A percentile compares a stretch with the other conserved stretches of the same genome.
Evolutionary conservation across 805 yeast genomes (phyloP).

Genomic region (Priceomyces carsonii): DNA sequence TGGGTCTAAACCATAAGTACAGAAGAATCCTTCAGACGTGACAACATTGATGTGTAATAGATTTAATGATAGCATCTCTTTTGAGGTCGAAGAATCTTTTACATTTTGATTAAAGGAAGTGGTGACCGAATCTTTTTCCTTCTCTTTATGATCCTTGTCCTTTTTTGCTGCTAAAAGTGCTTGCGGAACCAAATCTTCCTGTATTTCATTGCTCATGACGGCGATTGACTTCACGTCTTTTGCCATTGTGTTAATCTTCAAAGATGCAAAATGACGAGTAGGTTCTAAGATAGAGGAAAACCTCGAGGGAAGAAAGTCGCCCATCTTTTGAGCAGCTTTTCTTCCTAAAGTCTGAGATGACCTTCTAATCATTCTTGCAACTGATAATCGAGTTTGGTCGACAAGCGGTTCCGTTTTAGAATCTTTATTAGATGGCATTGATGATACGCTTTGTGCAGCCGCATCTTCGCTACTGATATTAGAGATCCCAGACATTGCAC

Average conservation of each 20-base stretch:
- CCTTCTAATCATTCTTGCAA: slow-evolving; percentile 72
- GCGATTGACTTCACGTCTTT: slow-evolving; percentile 45
- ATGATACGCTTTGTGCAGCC: not conserved
- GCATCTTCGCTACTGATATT: slow-evolving; percentile 23
- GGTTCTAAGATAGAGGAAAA: slow-evolving; percentile 86
- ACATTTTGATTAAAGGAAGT: slow-evolving; percentile 4
- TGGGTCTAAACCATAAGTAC: slow-evolving; percentile 78
- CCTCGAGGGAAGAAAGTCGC: slow-evolving; percentile 79
- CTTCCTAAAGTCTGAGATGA: slow-evolving; percentile 78
- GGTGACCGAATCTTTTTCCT: slow-evolving; percentile 8
- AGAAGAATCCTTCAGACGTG: slow-evolving; percentile 78
- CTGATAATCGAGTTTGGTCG: slow-evolving; percentile 68
- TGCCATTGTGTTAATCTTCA: slow-evolving; percentile 56
- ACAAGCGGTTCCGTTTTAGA: slow-evolving; percentile 59
- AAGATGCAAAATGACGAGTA: slow-evolving; percentile 85
- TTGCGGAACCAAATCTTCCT: slow-evolving; percentile 31
- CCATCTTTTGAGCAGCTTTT: slow-evolving; percentile 84
- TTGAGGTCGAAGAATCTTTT: slow-evolving; percentile 9
- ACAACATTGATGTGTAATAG: slow-evolving; percentile 63
- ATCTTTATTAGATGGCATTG: slow-evolving; percentile 8
- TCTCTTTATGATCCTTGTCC: slow-evolving; percentile 2
- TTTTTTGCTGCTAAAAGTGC: slow-evolving; percentile 19
- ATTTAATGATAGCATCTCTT: slow-evolving; percentile 27
- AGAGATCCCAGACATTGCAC: slow-evolving; percentile 29
- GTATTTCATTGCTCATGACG: slow-evolving; percentile 42